phyloP scores from a whole-genome alignment of 805 yeast species.

The Saccharomycopsis amapae region DNA sequence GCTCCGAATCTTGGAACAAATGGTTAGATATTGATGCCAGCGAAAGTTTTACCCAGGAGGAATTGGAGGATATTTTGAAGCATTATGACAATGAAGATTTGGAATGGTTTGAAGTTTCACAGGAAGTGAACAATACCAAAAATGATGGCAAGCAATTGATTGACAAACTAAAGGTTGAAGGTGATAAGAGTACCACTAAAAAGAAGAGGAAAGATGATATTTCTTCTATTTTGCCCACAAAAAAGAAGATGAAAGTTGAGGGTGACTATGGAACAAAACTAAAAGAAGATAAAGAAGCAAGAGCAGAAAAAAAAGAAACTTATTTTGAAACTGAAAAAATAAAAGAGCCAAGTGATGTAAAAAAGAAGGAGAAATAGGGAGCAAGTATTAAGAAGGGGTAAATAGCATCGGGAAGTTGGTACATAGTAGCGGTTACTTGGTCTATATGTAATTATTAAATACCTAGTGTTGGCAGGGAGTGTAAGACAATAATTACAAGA shows the following conservation, averaged over 20 bases:
- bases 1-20: constrained; percentile 44
- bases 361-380: too few species aligned
- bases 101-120: constrained; percentile 48
- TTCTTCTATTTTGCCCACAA: neutral
- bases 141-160: constrained; percentile 35
- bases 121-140: constrained; percentile 56
- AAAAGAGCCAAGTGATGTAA: too few species aligned
- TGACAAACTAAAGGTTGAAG: constrained; percentile 14
- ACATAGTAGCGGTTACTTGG: too few species aligned
- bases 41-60: constrained; percentile 10
- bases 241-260: neutral
- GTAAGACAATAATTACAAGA: too few species aligned
- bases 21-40: constrained; percentile 50
- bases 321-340: too few species aligned
- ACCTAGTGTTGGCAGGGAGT: too few species aligned
- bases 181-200: neutral
- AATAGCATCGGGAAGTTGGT: too few species aligned
- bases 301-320: neutral
- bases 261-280: neutral
- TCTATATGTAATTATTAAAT: too few species aligned
- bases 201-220: neutral
- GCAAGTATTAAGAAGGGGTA: too few species aligned
- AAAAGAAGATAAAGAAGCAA: neutral
- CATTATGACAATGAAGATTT: constrained; percentile 33
- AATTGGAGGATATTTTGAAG: constrained; percentile 35